These are phyloP conservation scores for Auricularia sp. DNA, from an alignment of 768 basidiomycete genomes.

Conservation along the genomic window DNA sequence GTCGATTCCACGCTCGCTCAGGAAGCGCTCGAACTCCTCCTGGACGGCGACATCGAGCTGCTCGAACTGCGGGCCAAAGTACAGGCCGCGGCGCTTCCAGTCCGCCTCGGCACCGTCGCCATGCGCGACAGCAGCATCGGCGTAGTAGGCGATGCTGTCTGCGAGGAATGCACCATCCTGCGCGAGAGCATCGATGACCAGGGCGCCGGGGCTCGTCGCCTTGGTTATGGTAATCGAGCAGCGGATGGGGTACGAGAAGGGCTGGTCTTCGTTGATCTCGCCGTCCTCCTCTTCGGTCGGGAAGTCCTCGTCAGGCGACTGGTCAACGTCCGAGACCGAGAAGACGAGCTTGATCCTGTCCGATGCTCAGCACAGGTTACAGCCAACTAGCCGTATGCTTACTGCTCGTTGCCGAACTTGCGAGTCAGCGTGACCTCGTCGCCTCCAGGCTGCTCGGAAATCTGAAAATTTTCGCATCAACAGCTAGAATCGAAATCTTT, in stretches of 20 bases:
- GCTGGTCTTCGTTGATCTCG: conserved; percentile 24
- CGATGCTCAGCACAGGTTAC: neutral
- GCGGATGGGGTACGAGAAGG: conserved; percentile 58
- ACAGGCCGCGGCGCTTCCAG: conserved; percentile 85
- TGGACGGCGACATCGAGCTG: conserved; percentile 82
- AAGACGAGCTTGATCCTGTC: conserved; percentile 79
- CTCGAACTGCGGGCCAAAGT: conserved; percentile 92
- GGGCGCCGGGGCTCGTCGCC: conserved; percentile 41
- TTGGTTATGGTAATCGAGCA: conserved; percentile 80
- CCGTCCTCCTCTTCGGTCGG: conserved; percentile 32
- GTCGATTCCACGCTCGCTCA: conserved; percentile 85
- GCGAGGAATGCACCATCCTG: conserved; percentile 77
- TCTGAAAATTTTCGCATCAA: conserved; percentile 26
- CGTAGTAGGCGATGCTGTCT: conserved; percentile 84
- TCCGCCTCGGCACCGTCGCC: conserved; percentile 82
- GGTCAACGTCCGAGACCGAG: conserved; percentile 81
- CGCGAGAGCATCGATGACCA: conserved; percentile 69
- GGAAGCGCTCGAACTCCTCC: conserved; percentile 82
- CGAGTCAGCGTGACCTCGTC: conserved; percentile 80
- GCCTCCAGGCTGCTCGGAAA: conserved; percentile 58
- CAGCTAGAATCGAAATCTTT: neutral
- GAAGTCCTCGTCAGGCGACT: conserved; percentile 28
- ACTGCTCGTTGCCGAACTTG: conserved; percentile 87
- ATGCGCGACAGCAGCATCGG: conserved; percentile 58
- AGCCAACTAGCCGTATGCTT: conserved; percentile 22